phyloP scores from a whole-genome alignment of 129 eudicot genomes.

The Arctium minus region DNA sequence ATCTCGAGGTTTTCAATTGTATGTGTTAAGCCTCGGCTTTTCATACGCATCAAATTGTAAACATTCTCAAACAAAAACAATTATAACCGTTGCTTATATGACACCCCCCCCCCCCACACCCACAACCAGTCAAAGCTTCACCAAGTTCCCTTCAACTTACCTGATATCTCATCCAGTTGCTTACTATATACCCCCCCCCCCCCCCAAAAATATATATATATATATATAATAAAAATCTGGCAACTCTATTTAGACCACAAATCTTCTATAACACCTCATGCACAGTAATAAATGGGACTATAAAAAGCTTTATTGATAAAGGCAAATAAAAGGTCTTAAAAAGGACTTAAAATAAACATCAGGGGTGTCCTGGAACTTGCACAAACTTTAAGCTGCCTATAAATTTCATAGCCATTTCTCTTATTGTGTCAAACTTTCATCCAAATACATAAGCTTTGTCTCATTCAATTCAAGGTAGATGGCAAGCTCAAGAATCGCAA shows the following conservation, averaged over 20 bases:
- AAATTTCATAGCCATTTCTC: conserved; percentile 16
- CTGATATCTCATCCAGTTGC: no score
- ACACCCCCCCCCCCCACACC: no score
- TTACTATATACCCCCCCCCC: no score
- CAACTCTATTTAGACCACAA: not conserved
- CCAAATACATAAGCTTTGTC: not conserved
- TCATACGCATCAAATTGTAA: not conserved
- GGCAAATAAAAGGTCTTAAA: not conserved
- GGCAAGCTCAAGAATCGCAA: conserved; percentile 52
- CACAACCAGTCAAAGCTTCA: no score
- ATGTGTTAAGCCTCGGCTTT: not conserved
- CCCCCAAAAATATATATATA: no score
- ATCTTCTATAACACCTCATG: not conserved
- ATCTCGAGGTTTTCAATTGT: not conserved
- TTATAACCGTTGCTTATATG: no score
- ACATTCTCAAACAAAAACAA: no score
- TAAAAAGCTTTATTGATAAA: not conserved
- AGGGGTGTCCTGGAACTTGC: conserved; percentile 9
- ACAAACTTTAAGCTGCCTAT: conserved; percentile 31
- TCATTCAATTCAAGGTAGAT: conserved; percentile 6
- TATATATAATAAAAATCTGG: not conserved
- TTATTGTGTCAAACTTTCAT: conserved; percentile 14
- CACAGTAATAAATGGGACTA: not conserved
- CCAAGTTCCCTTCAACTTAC: no score
- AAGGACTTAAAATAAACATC: not conserved